Evolutionary conservation across 352 stramenopile genomes (phyloP).

Genomic region (Elongisporangium anandrum): DNA sequence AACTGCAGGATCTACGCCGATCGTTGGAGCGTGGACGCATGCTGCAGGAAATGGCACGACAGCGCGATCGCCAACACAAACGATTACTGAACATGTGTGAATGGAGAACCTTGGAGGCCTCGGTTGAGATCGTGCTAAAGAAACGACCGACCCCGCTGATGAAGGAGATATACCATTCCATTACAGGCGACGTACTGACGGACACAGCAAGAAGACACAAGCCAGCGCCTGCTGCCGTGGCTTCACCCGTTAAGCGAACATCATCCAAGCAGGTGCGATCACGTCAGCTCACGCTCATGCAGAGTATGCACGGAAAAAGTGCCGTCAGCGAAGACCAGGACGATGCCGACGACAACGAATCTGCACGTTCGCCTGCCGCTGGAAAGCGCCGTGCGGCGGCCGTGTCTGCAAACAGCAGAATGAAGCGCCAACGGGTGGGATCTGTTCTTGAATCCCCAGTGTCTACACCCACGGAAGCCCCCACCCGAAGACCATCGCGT

Average conservation of each 20-base stretch:
- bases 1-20: constrained; percentile 72
- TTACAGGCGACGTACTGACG: constrained; percentile 52
- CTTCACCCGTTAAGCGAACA: neutral
- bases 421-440: neutral
- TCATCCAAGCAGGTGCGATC: neutral
- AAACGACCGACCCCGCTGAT: constrained; percentile 61
- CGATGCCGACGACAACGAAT: neutral
- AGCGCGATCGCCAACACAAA: constrained; percentile 84
- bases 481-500: neutral
- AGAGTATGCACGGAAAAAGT: neutral
- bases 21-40: constrained; percentile 78
- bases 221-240: neutral
- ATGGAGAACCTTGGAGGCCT: constrained; percentile 57
- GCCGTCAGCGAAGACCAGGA: neutral
- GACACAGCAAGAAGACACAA: constrained; percentile 41
- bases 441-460: neutral
- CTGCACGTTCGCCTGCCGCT: neutral
- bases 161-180: constrained; percentile 58
- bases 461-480: neutral
- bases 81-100: constrained; percentile 59
- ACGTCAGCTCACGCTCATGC: neutral
- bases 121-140: constrained; percentile 74
- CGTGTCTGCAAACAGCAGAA: neutral
- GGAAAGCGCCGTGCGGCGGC: neutral
- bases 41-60: constrained; percentile 80